phyloP scores from a whole-genome alignment of 2,329 filamentous ascomycete genomes.

The Diaporthe citri region DNA sequence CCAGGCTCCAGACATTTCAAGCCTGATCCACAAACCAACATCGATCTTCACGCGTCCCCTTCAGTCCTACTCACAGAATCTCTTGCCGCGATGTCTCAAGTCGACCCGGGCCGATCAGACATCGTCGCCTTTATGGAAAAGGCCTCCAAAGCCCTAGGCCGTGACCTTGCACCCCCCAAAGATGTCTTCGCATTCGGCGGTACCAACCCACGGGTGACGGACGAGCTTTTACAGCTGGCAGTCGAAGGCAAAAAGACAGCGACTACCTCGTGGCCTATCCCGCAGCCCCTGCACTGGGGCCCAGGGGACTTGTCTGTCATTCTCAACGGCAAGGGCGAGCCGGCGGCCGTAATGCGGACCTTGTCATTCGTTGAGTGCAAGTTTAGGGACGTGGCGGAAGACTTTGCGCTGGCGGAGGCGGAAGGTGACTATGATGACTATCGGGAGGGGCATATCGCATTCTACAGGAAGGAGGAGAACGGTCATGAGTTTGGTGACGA shows the following conservation, averaged over 20 bases:
- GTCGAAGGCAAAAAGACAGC: constrained; percentile 47
- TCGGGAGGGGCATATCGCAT: constrained; percentile 45
- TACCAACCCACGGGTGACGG: constrained; percentile 37
- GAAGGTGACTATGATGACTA: constrained; percentile 48
- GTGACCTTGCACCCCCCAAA: constrained; percentile 43
- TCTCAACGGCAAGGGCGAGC: constrained; percentile 44
- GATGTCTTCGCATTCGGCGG: constrained; percentile 48
- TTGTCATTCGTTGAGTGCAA: constrained; percentile 44
- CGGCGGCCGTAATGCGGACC: constrained; percentile 47
- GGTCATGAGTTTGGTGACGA: constrained; percentile 45
- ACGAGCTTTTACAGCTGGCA: constrained; percentile 42
- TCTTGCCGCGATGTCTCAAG: constrained; percentile 37
- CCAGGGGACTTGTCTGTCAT: constrained; percentile 48
- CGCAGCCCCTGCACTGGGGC: constrained; percentile 46
- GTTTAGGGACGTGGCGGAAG: constrained; percentile 47
- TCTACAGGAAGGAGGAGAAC: constrained; percentile 43
- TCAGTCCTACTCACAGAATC: not conserved
- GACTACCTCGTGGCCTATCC: constrained; percentile 48
- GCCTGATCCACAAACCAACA: not conserved
- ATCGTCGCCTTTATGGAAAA: constrained; percentile 46
- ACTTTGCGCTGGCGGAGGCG: constrained; percentile 48
- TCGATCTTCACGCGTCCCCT: no score
- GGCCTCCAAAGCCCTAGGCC: constrained; percentile 44
- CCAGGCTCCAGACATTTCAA: not conserved
- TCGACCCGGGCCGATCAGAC: constrained; percentile 44